Evolutionary conservation across 2,329 filamentous ascomycete species (phyloP).

Genomic region (Fusarium avenaceum): DNA sequence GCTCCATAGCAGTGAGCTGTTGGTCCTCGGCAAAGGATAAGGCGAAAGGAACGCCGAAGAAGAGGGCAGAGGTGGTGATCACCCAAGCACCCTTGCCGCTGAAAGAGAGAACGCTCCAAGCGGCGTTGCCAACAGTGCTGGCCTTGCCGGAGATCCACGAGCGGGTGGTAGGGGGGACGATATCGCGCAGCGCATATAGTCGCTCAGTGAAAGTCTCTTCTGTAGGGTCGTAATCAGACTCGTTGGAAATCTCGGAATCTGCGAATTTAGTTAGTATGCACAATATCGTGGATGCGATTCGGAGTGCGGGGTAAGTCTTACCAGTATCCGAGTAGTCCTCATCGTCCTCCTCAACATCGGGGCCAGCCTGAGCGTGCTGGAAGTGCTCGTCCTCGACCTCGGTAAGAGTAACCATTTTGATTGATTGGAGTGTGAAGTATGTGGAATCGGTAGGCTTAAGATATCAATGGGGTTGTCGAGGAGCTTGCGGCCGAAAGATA

Average conservation of each 20-base stretch:
- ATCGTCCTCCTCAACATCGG: constrained; percentile 88
- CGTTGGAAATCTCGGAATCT: constrained; percentile 89
- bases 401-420: constrained; percentile 92
- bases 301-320: constrained; percentile 59
- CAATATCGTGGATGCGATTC: constrained; percentile 7
- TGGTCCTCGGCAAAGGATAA: constrained; percentile 96
- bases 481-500: constrained; percentile 16
- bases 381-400: constrained; percentile 98
- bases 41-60: constrained; percentile 93
- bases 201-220: constrained; percentile 75
- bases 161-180: constrained; percentile 79
- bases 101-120: constrained; percentile 73
- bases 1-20: constrained; percentile 97
- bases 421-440: constrained; percentile 33
- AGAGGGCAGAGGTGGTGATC: constrained; percentile 86
- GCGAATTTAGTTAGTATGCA: constrained; percentile 51
- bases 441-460: constrained; percentile 20
- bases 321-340: constrained; percentile 96
- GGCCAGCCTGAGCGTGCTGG: constrained; percentile 75
- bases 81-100: constrained; percentile 92
- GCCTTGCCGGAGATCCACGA: constrained; percentile 74
- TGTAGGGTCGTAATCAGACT: constrained; percentile 75
- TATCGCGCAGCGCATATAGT: constrained; percentile 79
- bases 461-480: constrained; percentile 18
- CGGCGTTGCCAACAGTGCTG: constrained; percentile 64